Conservation (phyloP, 2,329 filamentous ascomycete genomes). For the Fusarium sp. region DNA sequence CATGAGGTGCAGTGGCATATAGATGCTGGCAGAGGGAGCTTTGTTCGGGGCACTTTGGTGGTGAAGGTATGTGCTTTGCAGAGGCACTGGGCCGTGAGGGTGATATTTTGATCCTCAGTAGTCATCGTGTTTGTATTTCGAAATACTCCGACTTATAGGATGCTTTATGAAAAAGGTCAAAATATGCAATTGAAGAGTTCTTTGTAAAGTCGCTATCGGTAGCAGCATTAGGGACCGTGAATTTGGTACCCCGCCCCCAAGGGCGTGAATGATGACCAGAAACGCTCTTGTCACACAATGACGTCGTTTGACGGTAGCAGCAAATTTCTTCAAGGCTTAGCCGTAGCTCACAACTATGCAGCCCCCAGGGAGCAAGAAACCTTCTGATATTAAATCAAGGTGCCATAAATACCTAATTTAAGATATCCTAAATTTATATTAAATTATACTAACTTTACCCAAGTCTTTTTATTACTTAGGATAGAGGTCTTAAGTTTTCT, state of each 20-base stretch:
- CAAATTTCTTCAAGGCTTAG: background rate
- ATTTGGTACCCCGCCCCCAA: conserved; percentile 15
- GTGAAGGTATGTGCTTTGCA: conserved; percentile 56
- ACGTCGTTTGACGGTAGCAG: background rate
- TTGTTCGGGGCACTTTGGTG: conserved; percentile 43
- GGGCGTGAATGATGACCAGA: conserved; percentile 6
- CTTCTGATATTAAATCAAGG: no score
- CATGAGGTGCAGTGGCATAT: conserved; percentile 63
- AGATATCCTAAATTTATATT: no score
- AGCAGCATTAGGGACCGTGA: background rate
- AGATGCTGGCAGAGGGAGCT: conserved; percentile 53
- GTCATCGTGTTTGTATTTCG: background rate
- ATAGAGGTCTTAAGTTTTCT: no score
- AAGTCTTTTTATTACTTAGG: no score
- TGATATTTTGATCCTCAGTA: background rate
- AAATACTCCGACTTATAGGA: fast-evolving
- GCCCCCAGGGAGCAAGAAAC: no score
- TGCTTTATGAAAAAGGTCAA: background rate
- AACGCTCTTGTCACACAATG: background rate
- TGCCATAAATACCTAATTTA: no score
- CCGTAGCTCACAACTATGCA: no score
- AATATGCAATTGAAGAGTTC: background rate
- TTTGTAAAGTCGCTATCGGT: background rate
- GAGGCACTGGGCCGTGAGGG: conserved; percentile 52
- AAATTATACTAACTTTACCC: no score